phyloP scores from a whole-genome alignment of 2,329 filamentous ascomycete genomes.

The Boeremia exigua region DNA sequence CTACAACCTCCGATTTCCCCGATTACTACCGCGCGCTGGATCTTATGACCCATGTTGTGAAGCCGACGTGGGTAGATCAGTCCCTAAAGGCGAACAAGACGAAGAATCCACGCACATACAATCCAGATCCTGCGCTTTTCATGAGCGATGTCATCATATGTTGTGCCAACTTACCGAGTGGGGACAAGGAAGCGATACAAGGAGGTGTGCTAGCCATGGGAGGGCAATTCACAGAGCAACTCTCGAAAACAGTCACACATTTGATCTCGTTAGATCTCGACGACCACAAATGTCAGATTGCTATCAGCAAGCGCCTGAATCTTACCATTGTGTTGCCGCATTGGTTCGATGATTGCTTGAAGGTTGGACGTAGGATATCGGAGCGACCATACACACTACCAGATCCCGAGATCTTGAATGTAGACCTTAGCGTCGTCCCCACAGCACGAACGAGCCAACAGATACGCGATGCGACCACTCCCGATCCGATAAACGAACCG shows the following conservation, averaged over 20 bases:
- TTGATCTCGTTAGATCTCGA: constrained; percentile 82
- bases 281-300: constrained; percentile 71
- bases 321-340: constrained; percentile 90
- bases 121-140: constrained; percentile 88
- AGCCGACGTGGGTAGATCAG: constrained; percentile 76
- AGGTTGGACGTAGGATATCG: constrained; percentile 87
- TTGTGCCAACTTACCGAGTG: constrained; percentile 81
- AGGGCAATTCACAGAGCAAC: constrained; percentile 74
- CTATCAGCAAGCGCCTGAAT: constrained; percentile 68
- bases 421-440: constrained; percentile 34
- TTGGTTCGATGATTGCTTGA: constrained; percentile 98
- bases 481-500: constrained; percentile 36
- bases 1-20: constrained; percentile 88
- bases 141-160: constrained; percentile 84
- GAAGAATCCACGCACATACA: constrained; percentile 81
- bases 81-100: constrained; percentile 74
- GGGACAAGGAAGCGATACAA: constrained; percentile 89
- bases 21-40: constrained; percentile 78
- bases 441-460: constrained; percentile 56
- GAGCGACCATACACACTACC: constrained; percentile 87
- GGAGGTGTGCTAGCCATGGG: constrained; percentile 90
- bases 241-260: constrained; percentile 82
- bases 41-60: constrained; percentile 83
- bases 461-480: constrained; percentile 44
- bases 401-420: constrained; percentile 76